Evolutionary conservation across 2,329 filamentous ascomycete species (phyloP).

Genomic region (Stylonectria norvegica): DNA sequence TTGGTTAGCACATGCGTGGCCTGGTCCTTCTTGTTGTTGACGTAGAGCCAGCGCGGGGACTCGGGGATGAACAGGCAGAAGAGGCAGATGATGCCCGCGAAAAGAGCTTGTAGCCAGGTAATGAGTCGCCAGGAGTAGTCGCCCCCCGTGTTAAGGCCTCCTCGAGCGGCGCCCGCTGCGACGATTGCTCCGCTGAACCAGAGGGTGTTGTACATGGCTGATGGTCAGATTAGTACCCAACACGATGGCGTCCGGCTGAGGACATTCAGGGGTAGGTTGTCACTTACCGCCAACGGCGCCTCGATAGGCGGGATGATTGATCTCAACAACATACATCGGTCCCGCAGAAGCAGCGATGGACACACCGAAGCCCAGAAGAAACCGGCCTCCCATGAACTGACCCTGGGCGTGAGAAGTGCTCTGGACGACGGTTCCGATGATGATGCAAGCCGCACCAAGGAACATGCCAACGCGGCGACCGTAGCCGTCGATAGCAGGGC

Average conservation of each 20-base stretch:
- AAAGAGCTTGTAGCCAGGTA: constrained; percentile 43
- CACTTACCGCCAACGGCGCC: constrained; percentile 37
- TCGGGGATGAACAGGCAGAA: constrained; percentile 38
- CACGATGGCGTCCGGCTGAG: not conserved
- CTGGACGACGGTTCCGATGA: constrained; percentile 45
- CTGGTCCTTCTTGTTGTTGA: constrained; percentile 36
- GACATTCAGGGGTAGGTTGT: not conserved
- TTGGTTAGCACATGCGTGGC: constrained; percentile 36
- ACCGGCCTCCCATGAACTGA: constrained; percentile 55
- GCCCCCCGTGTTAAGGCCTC: constrained; percentile 37
- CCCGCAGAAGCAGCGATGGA: constrained; percentile 44
- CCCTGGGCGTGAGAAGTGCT: constrained; percentile 35
- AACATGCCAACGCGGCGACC: constrained; percentile 39
- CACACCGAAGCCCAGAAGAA: constrained; percentile 54
- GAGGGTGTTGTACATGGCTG: constrained; percentile 39
- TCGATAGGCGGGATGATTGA: constrained; percentile 45
- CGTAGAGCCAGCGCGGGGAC: constrained; percentile 41
- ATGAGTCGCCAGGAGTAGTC: constrained; percentile 41
- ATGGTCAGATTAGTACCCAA: not conserved
- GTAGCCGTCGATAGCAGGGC: constrained; percentile 44
- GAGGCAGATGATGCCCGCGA: constrained; percentile 38
- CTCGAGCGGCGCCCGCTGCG: constrained; percentile 47
- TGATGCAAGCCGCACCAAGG: constrained; percentile 40
- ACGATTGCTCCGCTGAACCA: constrained; percentile 50
- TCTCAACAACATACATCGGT: constrained; percentile 46